These are phyloP conservation scores for Podila epicladia DNA, from an alignment of 192 early-diverging fungal species.

Conservation along the genomic window DNA sequence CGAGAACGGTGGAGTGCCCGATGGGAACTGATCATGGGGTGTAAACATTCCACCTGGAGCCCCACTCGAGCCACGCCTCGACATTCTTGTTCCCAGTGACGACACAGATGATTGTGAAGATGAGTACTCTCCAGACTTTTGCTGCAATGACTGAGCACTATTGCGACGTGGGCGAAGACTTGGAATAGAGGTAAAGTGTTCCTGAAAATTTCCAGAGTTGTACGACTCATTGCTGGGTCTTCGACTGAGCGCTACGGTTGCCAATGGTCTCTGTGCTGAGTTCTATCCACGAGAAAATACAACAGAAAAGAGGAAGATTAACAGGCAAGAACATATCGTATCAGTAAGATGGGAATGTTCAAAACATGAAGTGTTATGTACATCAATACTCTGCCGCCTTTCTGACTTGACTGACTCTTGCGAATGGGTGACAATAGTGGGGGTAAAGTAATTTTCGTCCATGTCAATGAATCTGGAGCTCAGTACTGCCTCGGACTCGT, in stretches of 20 bases:
- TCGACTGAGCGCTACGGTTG: constrained; percentile 5
- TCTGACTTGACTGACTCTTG: constrained; percentile 35
- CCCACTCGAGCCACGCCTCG: constrained; percentile 27
- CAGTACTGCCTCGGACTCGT: constrained; percentile 64
- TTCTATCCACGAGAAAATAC: neutral
- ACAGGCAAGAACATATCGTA: neutral
- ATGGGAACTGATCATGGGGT: constrained; percentile 12
- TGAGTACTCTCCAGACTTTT: constrained; percentile 32
- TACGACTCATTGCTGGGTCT: constrained; percentile 28
- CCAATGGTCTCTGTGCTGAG: neutral
- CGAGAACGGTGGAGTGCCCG: constrained; percentile 30
- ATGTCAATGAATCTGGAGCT: constrained; percentile 65
- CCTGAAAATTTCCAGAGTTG: constrained; percentile 17
- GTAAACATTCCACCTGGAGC: constrained; percentile 15
- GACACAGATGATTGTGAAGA: constrained; percentile 43
- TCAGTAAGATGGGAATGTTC: constrained; percentile 8
- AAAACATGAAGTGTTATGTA: constrained; percentile 8
- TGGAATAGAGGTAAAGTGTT: constrained; percentile 5
- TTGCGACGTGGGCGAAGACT: constrained; percentile 17
- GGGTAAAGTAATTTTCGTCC: constrained; percentile 77
- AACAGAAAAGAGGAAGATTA: neutral
- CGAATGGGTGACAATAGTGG: constrained; percentile 56
- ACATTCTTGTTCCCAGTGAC: constrained; percentile 36
- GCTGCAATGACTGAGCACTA: constrained; percentile 38
- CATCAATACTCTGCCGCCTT: constrained; percentile 32